phyloP scores from a whole-genome alignment of 305 asterid species.

The Solanum hybrid region DNA sequence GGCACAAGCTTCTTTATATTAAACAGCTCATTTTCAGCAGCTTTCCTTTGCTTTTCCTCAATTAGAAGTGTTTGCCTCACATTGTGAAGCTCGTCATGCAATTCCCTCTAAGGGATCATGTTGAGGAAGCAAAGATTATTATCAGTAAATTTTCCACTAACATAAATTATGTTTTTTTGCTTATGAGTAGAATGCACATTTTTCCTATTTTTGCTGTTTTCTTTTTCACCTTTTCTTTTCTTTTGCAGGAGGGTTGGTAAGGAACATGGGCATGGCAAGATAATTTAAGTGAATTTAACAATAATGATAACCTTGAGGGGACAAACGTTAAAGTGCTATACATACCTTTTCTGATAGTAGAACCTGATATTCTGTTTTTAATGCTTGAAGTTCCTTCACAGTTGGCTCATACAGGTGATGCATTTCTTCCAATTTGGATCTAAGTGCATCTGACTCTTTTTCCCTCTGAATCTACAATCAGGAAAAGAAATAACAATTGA shows the following conservation, averaged over 20 bases:
- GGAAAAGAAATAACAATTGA: not conserved
- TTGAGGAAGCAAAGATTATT: not conserved
- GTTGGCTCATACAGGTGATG: conserved; percentile 49
- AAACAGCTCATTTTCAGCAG: conserved; percentile 60
- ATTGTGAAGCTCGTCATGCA: conserved; percentile 42
- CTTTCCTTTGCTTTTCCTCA: conserved; percentile 63
- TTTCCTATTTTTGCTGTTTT: not conserved
- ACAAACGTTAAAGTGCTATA: not conserved
- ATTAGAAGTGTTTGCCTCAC: conserved; percentile 40
- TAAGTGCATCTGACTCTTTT: conserved; percentile 51
- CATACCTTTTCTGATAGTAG: conserved; percentile 62
- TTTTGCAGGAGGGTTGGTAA: not conserved
- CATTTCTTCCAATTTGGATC: conserved; percentile 41
- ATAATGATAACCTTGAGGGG: not conserved
- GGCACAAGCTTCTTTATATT: conserved; percentile 54
- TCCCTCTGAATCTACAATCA: conserved; percentile 31
- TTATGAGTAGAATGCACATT: not conserved
- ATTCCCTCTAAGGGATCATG: conserved; percentile 33
- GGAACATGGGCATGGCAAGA: not conserved
- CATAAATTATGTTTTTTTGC: not conserved
- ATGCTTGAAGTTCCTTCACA: conserved; percentile 34
- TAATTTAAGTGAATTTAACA: not conserved
- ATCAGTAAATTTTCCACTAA: conserved; percentile 14
- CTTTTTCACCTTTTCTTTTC: not conserved
- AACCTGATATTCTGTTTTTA: conserved; percentile 41